Evolutionary conservation across 1,139 yeast genomes (phyloP).

Genomic region (Diutina sp.): DNA sequence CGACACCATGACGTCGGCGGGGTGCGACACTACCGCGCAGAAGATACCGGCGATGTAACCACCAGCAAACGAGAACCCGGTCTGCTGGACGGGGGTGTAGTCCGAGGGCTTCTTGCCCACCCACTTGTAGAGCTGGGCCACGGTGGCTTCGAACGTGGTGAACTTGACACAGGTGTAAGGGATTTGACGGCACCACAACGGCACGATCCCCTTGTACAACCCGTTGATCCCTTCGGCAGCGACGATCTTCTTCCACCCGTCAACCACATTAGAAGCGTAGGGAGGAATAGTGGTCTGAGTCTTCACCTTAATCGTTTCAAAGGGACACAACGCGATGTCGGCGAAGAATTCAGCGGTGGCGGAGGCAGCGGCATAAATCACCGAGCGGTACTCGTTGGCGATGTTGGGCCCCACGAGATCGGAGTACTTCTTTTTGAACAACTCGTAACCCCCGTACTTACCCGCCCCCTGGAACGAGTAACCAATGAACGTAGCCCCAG

Average conservation of each 20-base stretch:
- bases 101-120: slow-evolving; percentile 28
- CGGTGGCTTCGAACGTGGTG: slow-evolving; percentile 85
- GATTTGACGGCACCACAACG: slow-evolving; percentile 89
- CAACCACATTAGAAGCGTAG: slow-evolving; percentile 45
- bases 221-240: slow-evolving; percentile 59
- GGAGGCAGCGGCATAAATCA: slow-evolving; percentile 68
- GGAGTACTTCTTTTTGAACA: slow-evolving; percentile 67
- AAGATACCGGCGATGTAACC: slow-evolving; percentile 95
- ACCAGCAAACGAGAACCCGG: slow-evolving; percentile 86
- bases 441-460: slow-evolving; percentile 89
- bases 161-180: slow-evolving; percentile 96
- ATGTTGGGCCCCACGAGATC: slow-evolving; percentile 53
- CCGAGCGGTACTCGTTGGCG: slow-evolving; percentile 57
- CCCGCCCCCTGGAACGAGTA: slow-evolving; percentile 94
- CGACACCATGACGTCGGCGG: slow-evolving; percentile 95
- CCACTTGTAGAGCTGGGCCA: slow-evolving; percentile 51
- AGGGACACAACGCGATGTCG: slow-evolving; percentile 80
- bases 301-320: slow-evolving; percentile 85
- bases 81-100: slow-evolving; percentile 50
- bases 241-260: slow-evolving; percentile 55
- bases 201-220: slow-evolving; percentile 76
- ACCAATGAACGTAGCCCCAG: slow-evolving; percentile 85
- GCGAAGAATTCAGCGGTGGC: slow-evolving; percentile 92
- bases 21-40: slow-evolving; percentile 91
- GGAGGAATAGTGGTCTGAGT: slow-evolving; percentile 91